Base-by-base conservation (phyloP, 177 flowering plant genomes). In the Vitis hybrid region DNA sequence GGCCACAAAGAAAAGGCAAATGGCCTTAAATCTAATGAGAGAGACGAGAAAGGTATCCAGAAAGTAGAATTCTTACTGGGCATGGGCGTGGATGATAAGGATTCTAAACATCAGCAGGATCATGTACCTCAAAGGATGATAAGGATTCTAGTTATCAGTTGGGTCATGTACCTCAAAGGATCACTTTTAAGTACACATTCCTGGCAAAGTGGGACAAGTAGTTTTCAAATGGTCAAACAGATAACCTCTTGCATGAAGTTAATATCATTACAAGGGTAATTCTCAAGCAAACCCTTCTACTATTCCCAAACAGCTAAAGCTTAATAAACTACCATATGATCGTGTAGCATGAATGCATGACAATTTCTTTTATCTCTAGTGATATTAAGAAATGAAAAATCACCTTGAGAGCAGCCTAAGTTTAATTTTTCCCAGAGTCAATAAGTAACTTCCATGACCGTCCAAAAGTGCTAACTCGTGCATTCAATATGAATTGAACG, bases 41-140 rank as follows among this genome's bases (percentile, higher is more conserved):
- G 51, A 32, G 77, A 69, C 30, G 70, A 64, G 65, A 60, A 56
- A 46, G 58, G 70, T 55, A 75, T 65, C 68, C 62, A 17, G 13
- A 52, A 14, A 72, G 69, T 69, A 65, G 32, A 64, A 67, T 35
- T 71, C 64, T 7, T 59, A 18, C 60, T 19, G 52, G 67, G 57
- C 10, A 60, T 35, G 49, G 50, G 72, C 54, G 49, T 69, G 67
- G 71, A 75, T 56, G 85, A 82, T 82, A 82, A 80, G 81, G 81
- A 77, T 75, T 82, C 77, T 14, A 73, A 30, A 70, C 50, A 73
- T 74, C 60, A 52, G 61, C 35, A 70, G 65, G 48, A 60, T 65
- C 67, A 62, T 55, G 64, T 70, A 69, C 71, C 72, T 70, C 56
- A 52, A 56, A 48, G 63, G 48, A 27, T 19, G 63, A 60, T 60